Evolutionary conservation across 1,284 basidiomycete genomes (phyloP), one percentile per base, ranked within the genome.

Genomic region (Psilocybe mexicana): DNA sequence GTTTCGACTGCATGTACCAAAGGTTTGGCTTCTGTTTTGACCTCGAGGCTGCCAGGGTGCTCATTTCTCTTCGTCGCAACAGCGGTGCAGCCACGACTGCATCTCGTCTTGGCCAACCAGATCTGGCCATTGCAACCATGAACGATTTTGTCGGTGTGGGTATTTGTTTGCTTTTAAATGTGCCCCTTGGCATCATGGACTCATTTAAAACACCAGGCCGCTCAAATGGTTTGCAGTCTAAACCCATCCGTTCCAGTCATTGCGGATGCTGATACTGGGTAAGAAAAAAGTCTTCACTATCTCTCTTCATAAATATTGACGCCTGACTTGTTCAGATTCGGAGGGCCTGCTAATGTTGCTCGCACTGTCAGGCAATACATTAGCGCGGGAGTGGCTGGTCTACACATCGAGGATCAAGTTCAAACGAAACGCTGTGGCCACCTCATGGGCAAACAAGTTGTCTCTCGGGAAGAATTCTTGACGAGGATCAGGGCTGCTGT

Each of bases 361-460:
- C 84, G 90, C 38, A 93, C 90, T 3, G 87, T 93, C 10, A 81
- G 77, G 26, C 81, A 88, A 68, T 93, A 92, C 62, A 82, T 79
- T 14, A 80, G 82, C 40, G 83, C 86, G 1, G 90, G 91, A 30
- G 86, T 92, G 23, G 91, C 90, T 6, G 90, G 78, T 0, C 75
- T 90, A 65, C 90, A 93, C 70, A 91, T 92, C 46, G 90, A 93
- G 70, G 91, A 92, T 67, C 91, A 93, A 72, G 88, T 92, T 1
- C 85, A 91, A 68, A 90, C 87, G 4, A 93, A 93, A 72, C 85
- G 90, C 50, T 93, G 91, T 64, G 91, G 90, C 0, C 90, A 93
- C 69, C 74, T 93, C 28, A 79, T 89, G 66, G 90, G 91, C 53
- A 93, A 93, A 72, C 87, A 90, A 63, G 75, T 78, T 14, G 74